A percentile compares a stretch with the other conserved stretches of the same genome.
Conservation (phyloP, 2,329 filamentous ascomycete genomes). For the Xylaria sp. region DNA sequence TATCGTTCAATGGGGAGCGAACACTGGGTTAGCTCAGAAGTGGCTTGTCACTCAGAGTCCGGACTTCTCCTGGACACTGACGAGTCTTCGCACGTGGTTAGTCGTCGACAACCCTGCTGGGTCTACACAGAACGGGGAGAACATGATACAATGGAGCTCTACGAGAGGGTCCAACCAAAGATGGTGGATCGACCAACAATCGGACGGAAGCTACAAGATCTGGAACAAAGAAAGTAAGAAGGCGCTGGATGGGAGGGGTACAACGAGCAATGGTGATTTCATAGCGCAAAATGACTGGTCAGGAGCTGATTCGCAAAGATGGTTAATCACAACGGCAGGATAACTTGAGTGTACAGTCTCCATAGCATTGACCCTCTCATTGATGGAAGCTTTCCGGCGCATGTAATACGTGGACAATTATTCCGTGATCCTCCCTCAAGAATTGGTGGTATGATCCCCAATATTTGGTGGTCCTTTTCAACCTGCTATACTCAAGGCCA, state of each 20-base stretch:
- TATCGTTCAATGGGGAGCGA: neutral
- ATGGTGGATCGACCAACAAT: conserved; percentile 3
- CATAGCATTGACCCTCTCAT: too few species aligned
- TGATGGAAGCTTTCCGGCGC: too few species aligned
- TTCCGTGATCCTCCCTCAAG: too few species aligned
- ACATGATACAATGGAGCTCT: neutral
- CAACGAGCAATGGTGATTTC: neutral
- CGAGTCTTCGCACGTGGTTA: neutral
- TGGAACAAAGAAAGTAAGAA: neutral
- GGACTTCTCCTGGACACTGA: neutral
- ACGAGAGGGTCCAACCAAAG: neutral
- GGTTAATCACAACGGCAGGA: neutral
- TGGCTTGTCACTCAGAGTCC: neutral
- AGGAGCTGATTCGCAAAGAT: neutral
- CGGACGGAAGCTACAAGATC: conserved; percentile 1
- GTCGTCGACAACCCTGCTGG: neutral
- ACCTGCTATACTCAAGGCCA: too few species aligned
- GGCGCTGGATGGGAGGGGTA: neutral
- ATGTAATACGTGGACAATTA: too few species aligned
- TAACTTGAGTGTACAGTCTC: neutral
- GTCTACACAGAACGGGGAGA: neutral
- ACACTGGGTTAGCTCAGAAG: neutral
- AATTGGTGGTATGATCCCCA: too few species aligned
- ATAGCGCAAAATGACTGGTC: neutral
- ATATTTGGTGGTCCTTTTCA: too few species aligned